These are phyloP conservation scores for Cordyceps cateniannulata DNA, from an alignment of 2,329 filamentous ascomycete genomes.

Conservation along the genomic window DNA sequence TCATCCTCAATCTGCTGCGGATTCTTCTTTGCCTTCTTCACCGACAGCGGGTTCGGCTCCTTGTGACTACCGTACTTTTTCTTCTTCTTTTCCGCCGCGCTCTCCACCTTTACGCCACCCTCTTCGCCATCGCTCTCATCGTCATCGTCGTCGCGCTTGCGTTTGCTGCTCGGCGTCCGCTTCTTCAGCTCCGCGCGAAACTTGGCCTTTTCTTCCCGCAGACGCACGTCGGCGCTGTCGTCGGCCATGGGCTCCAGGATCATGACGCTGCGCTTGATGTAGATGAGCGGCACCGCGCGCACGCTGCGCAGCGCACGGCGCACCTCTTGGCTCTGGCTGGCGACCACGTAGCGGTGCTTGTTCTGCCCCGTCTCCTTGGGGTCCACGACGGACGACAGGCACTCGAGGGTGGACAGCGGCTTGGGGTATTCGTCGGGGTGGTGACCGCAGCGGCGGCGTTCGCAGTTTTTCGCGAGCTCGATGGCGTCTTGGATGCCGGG, in stretches of 20 bases:
- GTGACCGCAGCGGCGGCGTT: conserved; percentile 73
- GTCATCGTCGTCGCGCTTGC: conserved; percentile 32
- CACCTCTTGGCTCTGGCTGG: conserved; percentile 62
- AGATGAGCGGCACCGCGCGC: conserved; percentile 68
- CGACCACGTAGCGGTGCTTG: conserved; percentile 73
- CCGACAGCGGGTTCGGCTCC: conserved; percentile 63
- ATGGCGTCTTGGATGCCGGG: conserved; percentile 55
- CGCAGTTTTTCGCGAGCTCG: conserved; percentile 65
- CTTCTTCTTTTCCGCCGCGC: conserved; percentile 42
- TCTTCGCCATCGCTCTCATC: conserved; percentile 36
- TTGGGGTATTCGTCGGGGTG: conserved; percentile 65
- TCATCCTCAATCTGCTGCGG: conserved; percentile 16
- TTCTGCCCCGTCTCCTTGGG: conserved; percentile 65
- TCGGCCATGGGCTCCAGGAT: conserved; percentile 64
- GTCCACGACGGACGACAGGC: conserved; percentile 69
- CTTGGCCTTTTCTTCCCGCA: conserved; percentile 66
- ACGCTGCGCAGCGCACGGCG: conserved; percentile 59
- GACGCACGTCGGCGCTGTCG: conserved; percentile 55
- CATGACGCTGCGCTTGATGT: conserved; percentile 74
- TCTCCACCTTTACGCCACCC: conserved; percentile 17
- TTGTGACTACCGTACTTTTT: conserved; percentile 56
- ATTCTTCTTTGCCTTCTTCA: conserved; percentile 61
- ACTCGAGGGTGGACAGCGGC: conserved; percentile 63
- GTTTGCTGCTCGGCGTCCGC: conserved; percentile 43
- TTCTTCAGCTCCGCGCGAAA: conserved; percentile 62